Conservation (phyloP, 139 green algal genomes). For the Tetradesmus lagerheimii region DNA sequence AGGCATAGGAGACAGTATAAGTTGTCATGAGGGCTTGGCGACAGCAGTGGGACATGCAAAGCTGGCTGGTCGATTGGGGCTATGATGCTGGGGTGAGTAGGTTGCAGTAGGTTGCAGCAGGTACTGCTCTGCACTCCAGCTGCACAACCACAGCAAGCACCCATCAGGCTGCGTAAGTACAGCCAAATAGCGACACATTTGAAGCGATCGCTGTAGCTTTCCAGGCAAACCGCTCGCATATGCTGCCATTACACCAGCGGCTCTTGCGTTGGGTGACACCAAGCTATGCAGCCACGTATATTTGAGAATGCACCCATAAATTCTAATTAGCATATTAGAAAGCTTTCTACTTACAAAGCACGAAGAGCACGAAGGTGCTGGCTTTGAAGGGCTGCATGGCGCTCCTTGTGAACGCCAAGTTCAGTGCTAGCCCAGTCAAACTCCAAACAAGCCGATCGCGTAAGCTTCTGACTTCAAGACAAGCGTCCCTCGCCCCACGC, state of each 20-base stretch:
- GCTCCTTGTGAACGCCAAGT: not conserved
- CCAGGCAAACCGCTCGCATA: not conserved
- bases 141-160: not conserved
- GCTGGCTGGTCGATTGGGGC: not conserved
- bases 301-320: not conserved
- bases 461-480: not conserved
- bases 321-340: not conserved
- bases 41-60: too few species aligned
- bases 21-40: not conserved
- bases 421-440: not conserved
- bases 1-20: not conserved
- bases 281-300: not conserved
- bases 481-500: not conserved
- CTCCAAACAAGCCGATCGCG: not conserved
- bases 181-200: not conserved
- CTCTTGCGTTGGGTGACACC: not conserved
- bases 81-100: not conserved
- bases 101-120: not conserved
- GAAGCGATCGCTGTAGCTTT: not conserved
- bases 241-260: not conserved
- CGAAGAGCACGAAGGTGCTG: constrained; percentile 34
- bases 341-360: not conserved
- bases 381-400: not conserved
- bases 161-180: not conserved
- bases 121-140: not conserved